A percentile compares a stretch with the other conserved stretches of the same genome.
Conservation (phyloP, 139 green algal genomes). For the Edaphochlamys debaryana region DNA sequence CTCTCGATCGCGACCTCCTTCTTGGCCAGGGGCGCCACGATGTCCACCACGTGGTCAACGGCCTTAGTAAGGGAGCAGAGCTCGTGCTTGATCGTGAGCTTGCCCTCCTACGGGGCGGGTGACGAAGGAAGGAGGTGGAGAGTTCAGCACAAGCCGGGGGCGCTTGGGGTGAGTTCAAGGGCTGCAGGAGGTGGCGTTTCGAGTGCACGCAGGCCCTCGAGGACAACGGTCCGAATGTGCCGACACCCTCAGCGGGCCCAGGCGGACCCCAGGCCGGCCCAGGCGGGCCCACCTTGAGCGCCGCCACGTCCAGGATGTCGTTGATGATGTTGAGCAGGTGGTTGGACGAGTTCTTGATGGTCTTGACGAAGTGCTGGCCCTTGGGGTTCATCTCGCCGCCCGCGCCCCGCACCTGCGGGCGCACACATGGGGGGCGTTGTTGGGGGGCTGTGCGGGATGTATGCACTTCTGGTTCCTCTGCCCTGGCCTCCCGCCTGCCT, state of each 20-base stretch:
- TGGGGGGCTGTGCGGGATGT: too few relatives aligned
- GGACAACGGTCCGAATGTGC: too few relatives aligned
- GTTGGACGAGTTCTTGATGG: slow-evolving; percentile 60
- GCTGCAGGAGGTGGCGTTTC: too few relatives aligned
- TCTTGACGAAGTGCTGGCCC: slow-evolving; percentile 49
- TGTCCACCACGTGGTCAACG: slow-evolving; percentile 64
- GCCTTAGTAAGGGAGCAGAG: slow-evolving; percentile 52
- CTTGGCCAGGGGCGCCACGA: slow-evolving; percentile 59
- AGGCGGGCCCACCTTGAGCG: slow-evolving; percentile 46
- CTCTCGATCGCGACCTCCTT: slow-evolving; percentile 60
- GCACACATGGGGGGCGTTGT: too few relatives aligned
- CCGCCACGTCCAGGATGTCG: slow-evolving; percentile 74
- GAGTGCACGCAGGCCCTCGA: too few relatives aligned
- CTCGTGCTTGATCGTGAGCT: slow-evolving; percentile 65
- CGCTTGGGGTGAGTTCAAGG: too few relatives aligned
- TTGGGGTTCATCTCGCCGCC: slow-evolving; percentile 52
- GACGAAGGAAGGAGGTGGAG: too few relatives aligned
- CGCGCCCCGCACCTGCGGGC: slow-evolving; percentile 31
- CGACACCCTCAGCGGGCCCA: too few relatives aligned
- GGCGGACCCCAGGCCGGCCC: too few relatives aligned
- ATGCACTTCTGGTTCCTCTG: too few relatives aligned
- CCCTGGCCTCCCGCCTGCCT: too few relatives aligned
- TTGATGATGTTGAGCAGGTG: slow-evolving; percentile 77
- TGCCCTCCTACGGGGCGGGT: slow-evolving; percentile 37
- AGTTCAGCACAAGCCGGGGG: too few relatives aligned